Evolutionary conservation across 495 filamentous ascomycete species (phyloP).

Genomic region (Penicillium tannophilum): DNA sequence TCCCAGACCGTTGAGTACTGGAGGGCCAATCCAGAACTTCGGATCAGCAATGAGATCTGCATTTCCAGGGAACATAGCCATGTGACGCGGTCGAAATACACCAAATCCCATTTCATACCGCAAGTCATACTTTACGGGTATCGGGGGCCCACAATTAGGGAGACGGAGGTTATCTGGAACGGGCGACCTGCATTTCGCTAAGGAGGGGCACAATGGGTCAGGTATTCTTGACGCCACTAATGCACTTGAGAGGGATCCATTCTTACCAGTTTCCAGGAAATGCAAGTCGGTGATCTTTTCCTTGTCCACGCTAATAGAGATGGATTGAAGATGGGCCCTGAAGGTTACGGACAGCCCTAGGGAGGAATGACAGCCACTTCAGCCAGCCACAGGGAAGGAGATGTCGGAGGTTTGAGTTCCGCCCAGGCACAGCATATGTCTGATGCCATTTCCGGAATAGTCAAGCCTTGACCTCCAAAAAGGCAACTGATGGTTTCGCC

Average conservation of each 20-base stretch:
- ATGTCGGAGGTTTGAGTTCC: constrained; percentile 5
- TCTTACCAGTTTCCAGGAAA: constrained; percentile 33
- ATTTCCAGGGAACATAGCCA: neutral
- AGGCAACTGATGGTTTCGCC: neutral
- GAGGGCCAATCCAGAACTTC: neutral
- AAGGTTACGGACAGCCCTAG: neutral
- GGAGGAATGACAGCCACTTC: constrained; percentile 11
- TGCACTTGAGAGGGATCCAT: constrained; percentile 20
- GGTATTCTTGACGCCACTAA: constrained; percentile 12
- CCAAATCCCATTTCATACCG: neutral
- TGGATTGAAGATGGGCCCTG: neutral
- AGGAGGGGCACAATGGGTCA: constrained; percentile 13
- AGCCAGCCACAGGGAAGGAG: constrained; percentile 20
- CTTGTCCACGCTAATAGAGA: neutral
- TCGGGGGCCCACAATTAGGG: neutral
- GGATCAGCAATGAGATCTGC: neutral
- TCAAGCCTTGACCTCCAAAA: neutral
- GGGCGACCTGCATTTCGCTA: constrained; percentile 25
- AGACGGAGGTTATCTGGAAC: constrained; percentile 12
- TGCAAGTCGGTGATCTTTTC: constrained; percentile 30
- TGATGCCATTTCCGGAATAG: constrained; percentile 2
- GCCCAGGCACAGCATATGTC: constrained; percentile 7
- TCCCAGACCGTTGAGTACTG: constrained; percentile 1
- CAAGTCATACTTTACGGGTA: neutral
- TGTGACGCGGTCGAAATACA: neutral